Percentiles rank a stretch among this genome's conserved stretches.
Evolutionary conservation across 2,329 filamentous ascomycete species (phyloP).

Genomic region (Aspergillus hiratsukae): DNA sequence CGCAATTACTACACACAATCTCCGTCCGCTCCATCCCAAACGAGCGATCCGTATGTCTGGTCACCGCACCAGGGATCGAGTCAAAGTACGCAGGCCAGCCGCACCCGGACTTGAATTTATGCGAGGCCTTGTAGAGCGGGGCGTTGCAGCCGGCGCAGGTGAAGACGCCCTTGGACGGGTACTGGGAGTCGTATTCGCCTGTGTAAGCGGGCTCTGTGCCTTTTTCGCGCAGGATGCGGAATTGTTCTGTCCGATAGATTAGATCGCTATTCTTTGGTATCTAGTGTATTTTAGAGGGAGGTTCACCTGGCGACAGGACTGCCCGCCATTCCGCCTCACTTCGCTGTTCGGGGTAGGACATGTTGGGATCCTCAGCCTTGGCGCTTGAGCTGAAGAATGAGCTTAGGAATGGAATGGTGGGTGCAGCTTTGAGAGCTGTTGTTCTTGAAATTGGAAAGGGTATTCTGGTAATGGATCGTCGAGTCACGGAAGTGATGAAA

Average conservation of each 20-base stretch:
- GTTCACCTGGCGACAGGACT: constrained; percentile 66
- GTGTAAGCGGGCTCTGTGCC: constrained; percentile 80
- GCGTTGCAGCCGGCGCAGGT: constrained; percentile 79
- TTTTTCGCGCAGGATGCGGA: constrained; percentile 85
- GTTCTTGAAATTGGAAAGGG: constrained; percentile 26
- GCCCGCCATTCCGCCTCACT: constrained; percentile 83
- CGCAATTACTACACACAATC: constrained; percentile 92
- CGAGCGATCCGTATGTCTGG: constrained; percentile 68
- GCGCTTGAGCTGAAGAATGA: constrained; percentile 66
- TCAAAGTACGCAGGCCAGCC: constrained; percentile 99
- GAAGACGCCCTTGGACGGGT: constrained; percentile 72
- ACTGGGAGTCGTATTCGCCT: constrained; percentile 84
- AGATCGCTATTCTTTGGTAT: not conserved
- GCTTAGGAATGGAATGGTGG: constrained; percentile 71
- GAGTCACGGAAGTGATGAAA: constrained; percentile 14
- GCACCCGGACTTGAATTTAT: constrained; percentile 95
- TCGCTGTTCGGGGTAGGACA: constrained; percentile 73
- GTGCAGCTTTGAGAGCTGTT: constrained; percentile 59
- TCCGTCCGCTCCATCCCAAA: constrained; percentile 85
- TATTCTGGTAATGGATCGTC: constrained; percentile 12
- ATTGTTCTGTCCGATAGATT: constrained; percentile 65
- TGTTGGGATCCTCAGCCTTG: constrained; percentile 40
- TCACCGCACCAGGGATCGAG: constrained; percentile 85
- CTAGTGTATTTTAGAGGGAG: constrained; percentile 28
- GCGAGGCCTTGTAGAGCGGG: constrained; percentile 84